Conservation (phyloP, 306 rosid species). For the Gynostemma pentaphyllum region DNA sequence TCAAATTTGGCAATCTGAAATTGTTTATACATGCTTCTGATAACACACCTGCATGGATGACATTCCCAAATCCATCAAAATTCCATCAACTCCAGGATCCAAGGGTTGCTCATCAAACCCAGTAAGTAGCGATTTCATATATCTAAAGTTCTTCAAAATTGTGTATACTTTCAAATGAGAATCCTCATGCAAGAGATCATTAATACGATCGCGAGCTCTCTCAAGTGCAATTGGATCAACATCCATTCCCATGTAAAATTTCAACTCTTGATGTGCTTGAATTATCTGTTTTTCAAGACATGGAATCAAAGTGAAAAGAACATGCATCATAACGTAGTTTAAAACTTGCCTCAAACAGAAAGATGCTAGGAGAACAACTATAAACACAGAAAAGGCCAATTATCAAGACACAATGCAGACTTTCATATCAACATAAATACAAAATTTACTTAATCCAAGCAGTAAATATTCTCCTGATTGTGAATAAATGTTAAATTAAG, state of each 20-base stretch:
- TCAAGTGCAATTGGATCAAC: slow-evolving; percentile 67
- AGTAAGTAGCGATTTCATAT: slow-evolving; percentile 37
- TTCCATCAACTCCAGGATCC: slow-evolving; percentile 48
- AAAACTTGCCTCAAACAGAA: neutral
- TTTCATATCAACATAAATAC: neutral
- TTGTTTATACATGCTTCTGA: neutral
- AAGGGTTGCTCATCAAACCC: slow-evolving; percentile 35
- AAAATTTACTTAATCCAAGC: neutral
- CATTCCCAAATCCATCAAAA: slow-evolving; percentile 95
- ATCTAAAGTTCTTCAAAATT: slow-evolving; percentile 56
- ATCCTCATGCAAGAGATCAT: slow-evolving; percentile 23
- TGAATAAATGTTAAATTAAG: too few species aligned
- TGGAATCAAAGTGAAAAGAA: neutral
- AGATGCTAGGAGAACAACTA: neutral
- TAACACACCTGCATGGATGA: slow-evolving; percentile 90
- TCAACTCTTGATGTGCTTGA: slow-evolving; percentile 68
- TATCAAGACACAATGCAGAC: too few species aligned
- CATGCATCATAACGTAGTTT: neutral
- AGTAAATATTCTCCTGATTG: neutral
- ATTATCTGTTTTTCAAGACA: slow-evolving; percentile 43
- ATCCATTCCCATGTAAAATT: slow-evolving; percentile 62
- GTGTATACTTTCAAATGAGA: slow-evolving; percentile 31
- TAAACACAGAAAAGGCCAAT: too few species aligned
- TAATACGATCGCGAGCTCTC: slow-evolving; percentile 42
- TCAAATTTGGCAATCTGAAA: neutral